phyloP scores from a whole-genome alignment of 116 monocot genomes.

The Trichopus zeylanicus region DNA sequence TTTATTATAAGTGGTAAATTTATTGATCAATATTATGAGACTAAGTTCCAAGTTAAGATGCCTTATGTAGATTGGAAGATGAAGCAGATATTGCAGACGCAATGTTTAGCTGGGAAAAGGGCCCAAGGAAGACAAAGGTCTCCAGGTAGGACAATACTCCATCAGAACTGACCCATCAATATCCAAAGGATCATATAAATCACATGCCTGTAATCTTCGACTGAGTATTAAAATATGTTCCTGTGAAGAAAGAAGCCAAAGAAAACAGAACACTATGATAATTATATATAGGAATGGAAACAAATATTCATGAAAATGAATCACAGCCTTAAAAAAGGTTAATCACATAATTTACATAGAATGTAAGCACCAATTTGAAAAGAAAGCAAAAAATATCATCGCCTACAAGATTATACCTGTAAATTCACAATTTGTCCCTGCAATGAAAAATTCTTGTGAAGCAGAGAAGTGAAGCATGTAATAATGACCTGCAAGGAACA shows the following conservation, averaged over 20 bases:
- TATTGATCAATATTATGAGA: no score
- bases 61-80: no score
- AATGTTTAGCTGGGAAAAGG: no score
- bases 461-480: slow-evolving; percentile 28
- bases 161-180: no score
- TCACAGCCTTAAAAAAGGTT: not conserved
- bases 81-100: no score
- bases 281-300: not conserved
- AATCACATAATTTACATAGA: not conserved
- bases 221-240: slow-evolving; percentile 27
- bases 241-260: slow-evolving; percentile 25
- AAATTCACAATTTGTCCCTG: slow-evolving; percentile 27
- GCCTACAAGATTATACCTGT: slow-evolving; percentile 20
- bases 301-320: not conserved
- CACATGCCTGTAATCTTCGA: slow-evolving; percentile 30
- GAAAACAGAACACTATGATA: not conserved
- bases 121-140: not conserved
- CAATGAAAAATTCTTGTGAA: slow-evolving; percentile 43
- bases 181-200: slow-evolving; percentile 17
- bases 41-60: no score
- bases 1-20: no score
- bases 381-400: not conserved
- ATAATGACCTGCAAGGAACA: slow-evolving; percentile 26
- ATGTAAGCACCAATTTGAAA: not conserved
- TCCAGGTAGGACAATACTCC: no score